Conservation (phyloP, 805 yeast genomes). For the Lachancea meyersii region DNA sequence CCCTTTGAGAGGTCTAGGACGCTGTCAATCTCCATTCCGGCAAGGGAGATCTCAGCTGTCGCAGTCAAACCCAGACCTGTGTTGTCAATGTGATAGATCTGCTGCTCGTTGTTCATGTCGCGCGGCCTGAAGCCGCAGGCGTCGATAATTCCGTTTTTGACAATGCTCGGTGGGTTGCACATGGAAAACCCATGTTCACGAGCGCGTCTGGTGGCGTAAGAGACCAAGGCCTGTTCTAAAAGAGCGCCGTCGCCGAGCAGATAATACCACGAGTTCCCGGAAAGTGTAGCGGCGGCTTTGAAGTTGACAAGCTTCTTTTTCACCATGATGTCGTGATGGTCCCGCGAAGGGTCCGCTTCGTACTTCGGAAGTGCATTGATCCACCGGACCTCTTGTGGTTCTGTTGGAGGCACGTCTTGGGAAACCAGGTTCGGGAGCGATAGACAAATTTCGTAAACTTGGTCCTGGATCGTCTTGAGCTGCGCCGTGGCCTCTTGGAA, state of each 20-base stretch:
- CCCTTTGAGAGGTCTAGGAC: slow-evolving; percentile 37
- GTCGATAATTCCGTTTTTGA: slow-evolving; percentile 62
- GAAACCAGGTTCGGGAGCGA: slow-evolving; percentile 60
- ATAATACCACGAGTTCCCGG: slow-evolving; percentile 85
- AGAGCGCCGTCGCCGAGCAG: slow-evolving; percentile 78
- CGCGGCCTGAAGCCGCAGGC: slow-evolving; percentile 96
- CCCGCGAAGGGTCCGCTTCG: slow-evolving; percentile 29
- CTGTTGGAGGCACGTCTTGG: slow-evolving; percentile 38
- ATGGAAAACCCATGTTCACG: slow-evolving; percentile 58
- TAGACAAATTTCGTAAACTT: slow-evolving; percentile 39
- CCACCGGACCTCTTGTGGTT: slow-evolving; percentile 44
- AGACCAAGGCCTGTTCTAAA: slow-evolving; percentile 83
- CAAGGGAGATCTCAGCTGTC: slow-evolving; percentile 92
- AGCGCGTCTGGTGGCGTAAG: slow-evolving; percentile 67
- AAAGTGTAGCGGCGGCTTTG: slow-evolving; percentile 59
- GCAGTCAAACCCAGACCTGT: slow-evolving; percentile 70
- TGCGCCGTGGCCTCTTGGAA: slow-evolving; percentile 19
- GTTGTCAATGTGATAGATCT: slow-evolving; percentile 60
- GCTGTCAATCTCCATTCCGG: slow-evolving; percentile 62
- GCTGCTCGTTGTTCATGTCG: slow-evolving; percentile 80
- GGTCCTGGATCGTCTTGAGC: slow-evolving; percentile 31
- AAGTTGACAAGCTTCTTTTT: slow-evolving; percentile 65
- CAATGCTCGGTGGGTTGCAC: slow-evolving; percentile 81
- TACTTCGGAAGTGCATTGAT: slow-evolving; percentile 39
- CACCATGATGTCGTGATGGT: slow-evolving; percentile 70